Percentiles rank a stretch among this genome's conserved stretches.
Evolutionary conservation across 441 rosid species (phyloP).

Genomic region (Pelargonium citronellum): DNA sequence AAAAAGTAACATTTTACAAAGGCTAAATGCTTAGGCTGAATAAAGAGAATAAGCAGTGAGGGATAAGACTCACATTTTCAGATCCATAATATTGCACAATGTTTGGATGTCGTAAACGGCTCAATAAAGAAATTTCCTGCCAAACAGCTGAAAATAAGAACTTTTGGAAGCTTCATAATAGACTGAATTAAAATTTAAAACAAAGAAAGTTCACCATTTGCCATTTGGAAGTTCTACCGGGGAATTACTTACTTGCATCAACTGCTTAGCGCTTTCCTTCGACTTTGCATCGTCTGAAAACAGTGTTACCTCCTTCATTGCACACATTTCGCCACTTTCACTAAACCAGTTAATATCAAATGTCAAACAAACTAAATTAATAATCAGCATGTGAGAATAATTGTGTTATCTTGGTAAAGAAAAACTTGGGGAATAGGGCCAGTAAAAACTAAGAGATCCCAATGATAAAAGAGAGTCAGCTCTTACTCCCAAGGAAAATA

Average conservation of each 20-base stretch:
- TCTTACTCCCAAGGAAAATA: no score
- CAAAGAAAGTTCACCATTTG: neutral
- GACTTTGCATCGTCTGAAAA: constrained; percentile 59
- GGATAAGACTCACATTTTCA: constrained; percentile 51
- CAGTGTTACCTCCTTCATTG: constrained; percentile 52
- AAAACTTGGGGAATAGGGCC: neutral
- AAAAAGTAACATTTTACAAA: neutral
- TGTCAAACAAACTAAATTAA: constrained; percentile 11
- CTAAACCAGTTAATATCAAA: constrained; percentile 26
- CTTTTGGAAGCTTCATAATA: constrained; percentile 10
- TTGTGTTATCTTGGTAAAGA: neutral
- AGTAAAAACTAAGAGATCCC: neutral
- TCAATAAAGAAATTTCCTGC: constrained; percentile 50
- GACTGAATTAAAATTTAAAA: constrained; percentile 9
- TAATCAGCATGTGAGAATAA: constrained; percentile 1
- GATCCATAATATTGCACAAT: constrained; percentile 96
- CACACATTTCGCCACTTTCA: constrained; percentile 60
- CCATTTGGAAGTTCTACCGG: neutral
- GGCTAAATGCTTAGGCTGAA: constrained; percentile 13
- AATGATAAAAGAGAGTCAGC: neutral
- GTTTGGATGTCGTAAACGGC: constrained; percentile 63
- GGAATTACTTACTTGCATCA: constrained; percentile 40
- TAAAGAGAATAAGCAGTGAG: neutral
- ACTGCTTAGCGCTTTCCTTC: constrained; percentile 52
- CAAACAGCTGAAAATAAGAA: constrained; percentile 14